Percentiles rank a stretch among this genome's conserved stretches.
Evolutionary conservation across 306 rosid genomes (phyloP).

Genomic region (Psophocarpus tetragonolobus): DNA sequence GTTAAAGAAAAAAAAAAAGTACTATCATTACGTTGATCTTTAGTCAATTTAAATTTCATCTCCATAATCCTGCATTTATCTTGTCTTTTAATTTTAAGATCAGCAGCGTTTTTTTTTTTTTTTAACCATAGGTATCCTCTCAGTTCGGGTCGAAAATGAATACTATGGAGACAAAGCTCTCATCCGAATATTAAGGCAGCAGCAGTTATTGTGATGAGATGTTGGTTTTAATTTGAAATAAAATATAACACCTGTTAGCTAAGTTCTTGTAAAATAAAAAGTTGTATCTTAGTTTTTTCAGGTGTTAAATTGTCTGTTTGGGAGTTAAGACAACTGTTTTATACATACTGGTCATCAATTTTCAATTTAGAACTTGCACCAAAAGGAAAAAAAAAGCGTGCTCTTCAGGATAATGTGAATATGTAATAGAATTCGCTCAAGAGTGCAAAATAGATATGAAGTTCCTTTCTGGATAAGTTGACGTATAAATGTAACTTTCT

Average conservation of each 20-base stretch:
- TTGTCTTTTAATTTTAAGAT: no score
- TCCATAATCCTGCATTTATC: no score
- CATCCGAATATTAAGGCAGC: no score
- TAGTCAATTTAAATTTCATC: no score
- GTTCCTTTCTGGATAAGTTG: slow-evolving; percentile 14
- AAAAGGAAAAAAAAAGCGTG: not conserved
- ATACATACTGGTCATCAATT: not conserved
- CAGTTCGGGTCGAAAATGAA: no score
- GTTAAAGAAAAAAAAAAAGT: not conserved
- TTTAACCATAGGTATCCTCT: no score
- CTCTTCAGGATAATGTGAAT: slow-evolving; percentile 14
- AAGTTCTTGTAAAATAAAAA: no score
- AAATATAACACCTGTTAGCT: not conserved
- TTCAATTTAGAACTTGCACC: not conserved
- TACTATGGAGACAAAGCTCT: no score
- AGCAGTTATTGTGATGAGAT: not conserved
- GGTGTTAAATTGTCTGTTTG: not conserved
- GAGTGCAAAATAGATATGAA: not conserved
- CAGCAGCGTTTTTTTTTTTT: no score
- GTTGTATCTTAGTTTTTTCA: not conserved
- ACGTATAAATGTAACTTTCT: slow-evolving; percentile 14
- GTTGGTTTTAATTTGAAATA: not conserved
- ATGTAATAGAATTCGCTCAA: not conserved
- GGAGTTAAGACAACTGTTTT: not conserved
- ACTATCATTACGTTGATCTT: not conserved